Evolutionary conservation across 2,329 filamentous ascomycete species (phyloP), one percentile per base, ranked within the genome.

Genomic region (Pestalotiopsis sp.): DNA sequence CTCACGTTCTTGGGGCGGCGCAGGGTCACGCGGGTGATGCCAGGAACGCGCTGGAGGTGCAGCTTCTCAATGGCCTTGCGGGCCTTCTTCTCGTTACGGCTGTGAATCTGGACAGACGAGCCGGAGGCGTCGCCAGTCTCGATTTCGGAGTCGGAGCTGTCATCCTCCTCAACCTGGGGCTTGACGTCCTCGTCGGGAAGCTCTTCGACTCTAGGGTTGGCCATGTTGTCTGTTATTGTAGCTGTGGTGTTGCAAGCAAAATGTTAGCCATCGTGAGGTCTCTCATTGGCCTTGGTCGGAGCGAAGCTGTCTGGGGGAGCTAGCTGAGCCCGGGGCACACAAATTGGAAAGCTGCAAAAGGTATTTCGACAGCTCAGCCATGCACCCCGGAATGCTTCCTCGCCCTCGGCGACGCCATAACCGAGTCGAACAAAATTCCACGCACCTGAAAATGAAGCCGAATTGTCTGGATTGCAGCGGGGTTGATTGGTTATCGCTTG

Each of bases 31-130:
- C 96, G 92, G 79, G 96, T 99, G 85, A 99, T 99, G 82, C 96
- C 97, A 80, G 93, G 92, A 76, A 99, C 92, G 80, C 95, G 94
- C 89, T 94, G 96, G 82, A 99, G 88, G 82, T 97, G 95, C 81
- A 98, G 91, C 91, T 99, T 99, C 84, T 94, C 93, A 82, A 99
- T 97, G 80, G 95, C 94, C 91, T 99, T 99, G 86, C 96, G 92
- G 78, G 96, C 97, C 92, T 99, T 99, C 93, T 99, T 99, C 92
- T 99, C 96, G 87, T 98, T 98, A 84, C 96, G 94, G 81, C 94
- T 97, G 90, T 98, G 95, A 80, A 99, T 92, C 78, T 96, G 90
- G 80, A 95, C 92, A 74, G 92, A 90, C 79, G 94, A 93, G 80
- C 95, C 96, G 75, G 93, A 92, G 81, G 95, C 82, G 73, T 82